Base-by-base conservation (phyloP, 2,329 filamentous ascomycete genomes). In the Exophiala sp. region DNA sequence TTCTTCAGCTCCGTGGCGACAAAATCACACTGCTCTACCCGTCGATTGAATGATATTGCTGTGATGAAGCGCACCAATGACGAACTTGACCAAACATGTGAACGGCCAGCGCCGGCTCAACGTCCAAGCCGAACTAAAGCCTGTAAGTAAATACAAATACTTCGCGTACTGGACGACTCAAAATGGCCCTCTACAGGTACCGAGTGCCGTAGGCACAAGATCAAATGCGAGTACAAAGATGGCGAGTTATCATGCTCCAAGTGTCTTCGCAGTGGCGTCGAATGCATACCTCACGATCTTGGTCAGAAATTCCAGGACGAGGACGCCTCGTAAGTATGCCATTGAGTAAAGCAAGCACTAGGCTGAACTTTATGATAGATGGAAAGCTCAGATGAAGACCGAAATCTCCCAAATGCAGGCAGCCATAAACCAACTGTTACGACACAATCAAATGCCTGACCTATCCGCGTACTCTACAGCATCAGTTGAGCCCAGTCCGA, bases 271-370 rank as follows among this genome's bases (percentile, higher is more conserved):
- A 74, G 76, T 20, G 75, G 76, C 8, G 69, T 80, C 38, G 74
- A 76, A 55, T 81, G 78, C 60, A 69, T 79, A 7, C 75, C 80
- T 33, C 81, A 81, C 61, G 78, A 80, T 64, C 80, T 78, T 62
- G 73, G 79, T 16, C 79, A 81, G 62, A 78, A 77, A 51, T 75
- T 81, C 40, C 71, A 81, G 16, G 77, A 81, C 43, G 77, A 78
- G 47, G 78, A 80, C 66, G 72, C 75, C 58, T 69, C 75, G 72
- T 79, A 69, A 69, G 74, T 71, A 32, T 41, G 29, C 16, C 20
- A 49, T 16, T 18, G 24, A 10, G 5, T 29, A 16, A 33, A 4
- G 14, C n/a, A 50, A 45, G 52, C 60, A 7, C 57, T 43, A 16
- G 14, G 49, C 47, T 57, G 16, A 46, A 35, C 35, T 34, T 20